Conservation (phyloP, 345 rosid genomes). For the Rhodomyrtus tomentosa region DNA sequence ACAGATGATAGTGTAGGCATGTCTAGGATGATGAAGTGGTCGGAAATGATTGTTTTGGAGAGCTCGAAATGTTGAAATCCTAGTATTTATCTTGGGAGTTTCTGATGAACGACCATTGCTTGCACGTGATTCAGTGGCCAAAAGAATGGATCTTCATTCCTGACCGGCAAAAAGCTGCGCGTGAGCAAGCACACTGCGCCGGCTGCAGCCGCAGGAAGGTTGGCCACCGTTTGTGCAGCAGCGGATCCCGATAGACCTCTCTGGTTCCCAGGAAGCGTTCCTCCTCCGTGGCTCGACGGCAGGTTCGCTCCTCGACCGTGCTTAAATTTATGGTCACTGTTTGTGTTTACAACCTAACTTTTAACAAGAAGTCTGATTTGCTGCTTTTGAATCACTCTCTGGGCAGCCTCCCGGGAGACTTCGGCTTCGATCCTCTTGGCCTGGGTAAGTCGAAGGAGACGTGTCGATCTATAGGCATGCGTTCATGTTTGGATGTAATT, state of each 20-base stretch:
- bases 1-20: too few species aligned
- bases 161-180: constrained; percentile 63
- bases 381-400: neutral
- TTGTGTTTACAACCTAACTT: neutral
- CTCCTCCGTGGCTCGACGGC: constrained; percentile 97
- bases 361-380: neutral
- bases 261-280: constrained; percentile 98
- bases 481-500: neutral
- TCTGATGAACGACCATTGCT: neutral
- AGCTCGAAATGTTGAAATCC: neutral
- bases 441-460: constrained; percentile 39
- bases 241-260: constrained; percentile 87
- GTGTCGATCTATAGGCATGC: neutral
- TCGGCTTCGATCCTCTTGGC: constrained; percentile 92
- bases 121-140: constrained; percentile 32
- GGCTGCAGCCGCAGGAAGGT: constrained; percentile 17
- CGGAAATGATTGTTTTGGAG: neutral
- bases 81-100: neutral
- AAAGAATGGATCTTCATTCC: constrained; percentile 52
- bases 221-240: constrained; percentile 33
- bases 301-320: constrained; percentile 18
- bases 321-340: neutral
- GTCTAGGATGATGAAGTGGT: too few species aligned
- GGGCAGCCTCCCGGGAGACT: constrained; percentile 93
- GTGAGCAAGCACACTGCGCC: constrained; percentile 20